A percentile compares a stretch with the other conserved stretches of the same genome.
Conservation (phyloP, 2,329 filamentous ascomycete species). For the Dothistroma pini region DNA sequence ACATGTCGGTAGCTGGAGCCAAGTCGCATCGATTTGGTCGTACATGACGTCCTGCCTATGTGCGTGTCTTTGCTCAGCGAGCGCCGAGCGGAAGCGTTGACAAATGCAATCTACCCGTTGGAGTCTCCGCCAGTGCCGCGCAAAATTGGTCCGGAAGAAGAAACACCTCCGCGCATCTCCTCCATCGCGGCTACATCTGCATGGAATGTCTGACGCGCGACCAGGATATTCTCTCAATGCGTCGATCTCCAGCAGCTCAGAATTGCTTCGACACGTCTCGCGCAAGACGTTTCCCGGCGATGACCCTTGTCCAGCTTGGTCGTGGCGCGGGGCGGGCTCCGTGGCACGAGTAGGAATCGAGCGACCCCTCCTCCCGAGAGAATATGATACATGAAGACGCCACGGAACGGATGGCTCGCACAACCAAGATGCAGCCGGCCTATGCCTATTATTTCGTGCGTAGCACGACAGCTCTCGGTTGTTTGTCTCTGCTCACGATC, state of each 20-base stretch:
- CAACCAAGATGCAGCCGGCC: constrained; percentile 11
- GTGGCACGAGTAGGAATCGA: constrained; percentile 5
- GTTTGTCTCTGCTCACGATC: constrained; percentile 8
- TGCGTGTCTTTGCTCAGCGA: not conserved
- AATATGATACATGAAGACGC: constrained; percentile 7
- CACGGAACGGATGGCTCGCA: constrained; percentile 10
- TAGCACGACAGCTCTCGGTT: constrained; percentile 13
- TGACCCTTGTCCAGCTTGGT: not conserved
- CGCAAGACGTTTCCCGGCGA: not conserved
- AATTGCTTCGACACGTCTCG: not conserved
- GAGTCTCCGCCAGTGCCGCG: not conserved
- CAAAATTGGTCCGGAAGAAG: constrained; percentile 2
- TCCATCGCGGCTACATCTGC: constrained; percentile 1
- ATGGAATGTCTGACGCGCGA: not conserved
- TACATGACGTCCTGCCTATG: not conserved
- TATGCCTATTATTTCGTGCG: constrained; percentile 7
- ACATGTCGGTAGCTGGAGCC: not conserved
- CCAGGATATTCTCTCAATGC: not conserved
- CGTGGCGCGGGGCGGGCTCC: not conserved
- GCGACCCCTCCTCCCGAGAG: constrained; percentile 6
- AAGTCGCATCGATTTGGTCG: not conserved
- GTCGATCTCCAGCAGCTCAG: not conserved
- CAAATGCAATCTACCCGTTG: constrained; percentile 10
- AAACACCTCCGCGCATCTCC: not conserved
- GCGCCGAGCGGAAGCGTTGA: not conserved